phyloP scores from a whole-genome alignment of 2,329 filamentous ascomycete genomes.

The Pseudogymnoascus sp. region DNA sequence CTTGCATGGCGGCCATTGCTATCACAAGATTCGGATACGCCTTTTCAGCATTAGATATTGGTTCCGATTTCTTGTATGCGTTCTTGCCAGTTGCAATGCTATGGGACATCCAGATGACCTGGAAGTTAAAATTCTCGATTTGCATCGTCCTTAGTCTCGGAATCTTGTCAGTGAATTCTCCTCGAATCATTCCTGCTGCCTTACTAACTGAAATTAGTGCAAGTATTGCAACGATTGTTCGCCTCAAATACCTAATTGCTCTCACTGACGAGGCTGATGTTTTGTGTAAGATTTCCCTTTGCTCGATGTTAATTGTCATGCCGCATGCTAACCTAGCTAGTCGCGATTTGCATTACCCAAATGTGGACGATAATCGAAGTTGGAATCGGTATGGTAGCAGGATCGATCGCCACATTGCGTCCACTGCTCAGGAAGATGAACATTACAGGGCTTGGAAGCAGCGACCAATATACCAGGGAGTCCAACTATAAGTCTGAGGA shows the following conservation, averaged over 20 bases:
- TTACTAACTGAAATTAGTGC: conserved; percentile 31
- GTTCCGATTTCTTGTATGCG: conserved; percentile 41
- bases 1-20: neutral
- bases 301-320: neutral
- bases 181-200: neutral
- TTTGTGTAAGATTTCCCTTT: conserved; percentile 10
- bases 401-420: conserved; percentile 46
- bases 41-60: conserved; percentile 38
- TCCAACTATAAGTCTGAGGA: neutral
- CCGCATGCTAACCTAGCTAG: neutral
- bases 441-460: conserved; percentile 12
- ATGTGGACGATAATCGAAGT: conserved; percentile 51
- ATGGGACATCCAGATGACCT: conserved; percentile 34
- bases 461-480: neutral
- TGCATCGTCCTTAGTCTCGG: conserved; percentile 16
- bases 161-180: conserved; percentile 13
- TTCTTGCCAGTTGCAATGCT: conserved; percentile 36
- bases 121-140: conserved; percentile 33
- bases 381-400: conserved; percentile 46
- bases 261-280: conserved; percentile 12
- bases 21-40: conserved; percentile 15
- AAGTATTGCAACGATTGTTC: conserved; percentile 46
- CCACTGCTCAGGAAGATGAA: conserved; percentile 38
- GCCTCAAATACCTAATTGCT: conserved; percentile 29
- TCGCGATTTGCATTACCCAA: conserved; percentile 43